Evolutionary conservation across 495 filamentous ascomycete species (phyloP).

Genomic region (Podospora anserina): DNA sequence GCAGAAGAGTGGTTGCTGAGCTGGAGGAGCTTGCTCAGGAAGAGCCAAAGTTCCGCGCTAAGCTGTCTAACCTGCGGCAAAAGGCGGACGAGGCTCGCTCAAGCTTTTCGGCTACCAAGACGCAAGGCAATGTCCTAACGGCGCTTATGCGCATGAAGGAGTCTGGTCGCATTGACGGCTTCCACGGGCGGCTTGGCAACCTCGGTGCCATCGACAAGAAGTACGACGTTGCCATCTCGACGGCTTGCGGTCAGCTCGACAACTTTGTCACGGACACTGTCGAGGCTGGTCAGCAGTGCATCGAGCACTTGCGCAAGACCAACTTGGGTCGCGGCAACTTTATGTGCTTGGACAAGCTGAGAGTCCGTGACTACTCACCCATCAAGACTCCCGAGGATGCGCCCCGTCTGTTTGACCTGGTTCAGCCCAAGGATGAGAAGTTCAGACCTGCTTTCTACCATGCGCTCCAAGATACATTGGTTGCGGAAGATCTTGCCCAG

Average conservation of each 20-base stretch:
- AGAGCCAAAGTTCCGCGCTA: conserved; percentile 75
- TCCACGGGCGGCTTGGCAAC: conserved; percentile 92
- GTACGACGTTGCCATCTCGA: conserved; percentile 96
- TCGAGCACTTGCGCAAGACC: conserved; percentile 95
- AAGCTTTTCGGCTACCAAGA: conserved; percentile 83
- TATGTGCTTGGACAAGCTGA: conserved; percentile 86
- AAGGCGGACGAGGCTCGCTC: conserved; percentile 93
- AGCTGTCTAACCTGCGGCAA: conserved; percentile 82
- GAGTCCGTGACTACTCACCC: conserved; percentile 66
- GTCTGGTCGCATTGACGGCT: conserved; percentile 92
- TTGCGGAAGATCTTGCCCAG: conserved; percentile 87
- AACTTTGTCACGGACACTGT: conserved; percentile 96
- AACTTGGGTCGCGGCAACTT: conserved; percentile 97
- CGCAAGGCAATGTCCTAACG: conserved; percentile 85
- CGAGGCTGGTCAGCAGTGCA: conserved; percentile 92
- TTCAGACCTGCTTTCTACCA: conserved; percentile 94
- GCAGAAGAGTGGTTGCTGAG: conserved; percentile 63
- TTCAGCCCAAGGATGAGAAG: conserved; percentile 80
- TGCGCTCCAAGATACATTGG: conserved; percentile 86
- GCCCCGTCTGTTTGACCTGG: conserved; percentile 86
- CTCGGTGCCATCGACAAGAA: conserved; percentile 91
- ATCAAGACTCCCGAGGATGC: conserved; percentile 90
- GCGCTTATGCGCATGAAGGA: conserved; percentile 93
- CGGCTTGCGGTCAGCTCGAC: conserved; percentile 84
- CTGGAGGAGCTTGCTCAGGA: conserved; percentile 65